These are phyloP conservation scores for Hypoxylon rubiginosum DNA, from an alignment of 2,329 filamentous ascomycete genomes.

Conservation along the genomic window DNA sequence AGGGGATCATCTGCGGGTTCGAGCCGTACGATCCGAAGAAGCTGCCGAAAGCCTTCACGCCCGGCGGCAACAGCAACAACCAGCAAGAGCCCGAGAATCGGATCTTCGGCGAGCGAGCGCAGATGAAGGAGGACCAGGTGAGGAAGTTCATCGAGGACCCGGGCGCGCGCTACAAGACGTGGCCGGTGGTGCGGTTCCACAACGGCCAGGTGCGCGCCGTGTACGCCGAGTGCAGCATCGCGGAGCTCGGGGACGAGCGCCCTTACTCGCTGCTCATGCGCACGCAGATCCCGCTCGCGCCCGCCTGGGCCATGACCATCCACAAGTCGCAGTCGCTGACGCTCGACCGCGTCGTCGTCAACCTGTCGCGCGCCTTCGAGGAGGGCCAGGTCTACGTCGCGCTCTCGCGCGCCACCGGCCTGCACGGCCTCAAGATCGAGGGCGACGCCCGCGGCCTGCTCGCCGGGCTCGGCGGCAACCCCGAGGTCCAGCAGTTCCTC, in stretches of 20 bases:
- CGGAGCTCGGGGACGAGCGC: constrained; percentile 59
- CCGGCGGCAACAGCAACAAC: no score
- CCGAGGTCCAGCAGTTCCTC: constrained; percentile 54
- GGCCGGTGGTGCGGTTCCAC: constrained; percentile 67
- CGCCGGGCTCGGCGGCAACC: constrained; percentile 51
- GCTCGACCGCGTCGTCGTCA: constrained; percentile 68
- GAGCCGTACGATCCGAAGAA: constrained; percentile 51
- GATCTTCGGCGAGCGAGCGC: constrained; percentile 56
- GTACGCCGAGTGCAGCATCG: constrained; percentile 64
- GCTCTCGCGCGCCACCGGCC: constrained; percentile 67
- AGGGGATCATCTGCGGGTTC: constrained; percentile 61
- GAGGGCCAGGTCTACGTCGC: constrained; percentile 73
- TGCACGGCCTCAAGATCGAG: constrained; percentile 62
- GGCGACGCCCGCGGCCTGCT: constrained; percentile 49
- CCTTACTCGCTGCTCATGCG: constrained; percentile 65
- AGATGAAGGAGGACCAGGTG: constrained; percentile 55
- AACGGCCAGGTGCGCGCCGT: constrained; percentile 62
- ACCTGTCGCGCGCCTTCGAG: constrained; percentile 66
- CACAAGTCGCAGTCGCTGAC: constrained; percentile 76
- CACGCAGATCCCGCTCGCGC: constrained; percentile 72
- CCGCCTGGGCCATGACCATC: constrained; percentile 74
- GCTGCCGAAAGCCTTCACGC: constrained; percentile 45
- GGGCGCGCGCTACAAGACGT: constrained; percentile 52
- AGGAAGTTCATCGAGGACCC: constrained; percentile 54
- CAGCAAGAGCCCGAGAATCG: constrained; percentile 37